These are phyloP conservation scores for Hansenula lynferdii DNA, from an alignment of 1,139 yeast genomes.

Conservation along the genomic window DNA sequence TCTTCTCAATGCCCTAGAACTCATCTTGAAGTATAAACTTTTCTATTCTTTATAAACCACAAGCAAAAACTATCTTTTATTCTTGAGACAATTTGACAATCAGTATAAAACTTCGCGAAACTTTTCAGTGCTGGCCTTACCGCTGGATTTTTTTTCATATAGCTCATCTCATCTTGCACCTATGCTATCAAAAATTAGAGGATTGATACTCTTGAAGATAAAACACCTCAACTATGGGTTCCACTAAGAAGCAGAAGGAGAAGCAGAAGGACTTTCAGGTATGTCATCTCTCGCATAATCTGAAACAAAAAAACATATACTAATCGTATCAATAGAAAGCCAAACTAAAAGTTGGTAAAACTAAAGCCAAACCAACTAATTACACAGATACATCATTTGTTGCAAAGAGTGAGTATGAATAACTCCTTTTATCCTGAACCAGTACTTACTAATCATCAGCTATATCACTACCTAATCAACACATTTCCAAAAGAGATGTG, in stretches of 20 bases:
- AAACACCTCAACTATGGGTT: conserved; percentile 35
- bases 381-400: conserved; percentile 82
- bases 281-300: conserved; percentile 10
- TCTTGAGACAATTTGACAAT: too few species aligned
- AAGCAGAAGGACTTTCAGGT: conserved; percentile 67
- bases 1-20: conserved; percentile 61
- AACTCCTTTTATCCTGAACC: background rate
- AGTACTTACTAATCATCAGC: conserved; percentile 21
- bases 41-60: background rate
- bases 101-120: background rate
- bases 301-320: background rate
- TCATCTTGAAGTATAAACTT: conserved; percentile 42
- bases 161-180: background rate
- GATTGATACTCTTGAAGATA: background rate
- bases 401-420: conserved; percentile 39
- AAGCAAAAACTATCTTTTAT: too few species aligned
- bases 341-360: conserved; percentile 86
- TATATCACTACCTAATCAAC: conserved; percentile 57
- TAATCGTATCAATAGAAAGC: conserved; percentile 44
- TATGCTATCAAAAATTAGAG: background rate
- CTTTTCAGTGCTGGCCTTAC: background rate
- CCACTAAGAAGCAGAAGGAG: conserved; percentile 57
- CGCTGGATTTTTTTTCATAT: background rate
- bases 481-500: conserved; percentile 16
- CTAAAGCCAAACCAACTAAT: conserved; percentile 63